Evolutionary conservation across 148 eudicot genomes (phyloP).

Genomic region (Spergularia marina): DNA sequence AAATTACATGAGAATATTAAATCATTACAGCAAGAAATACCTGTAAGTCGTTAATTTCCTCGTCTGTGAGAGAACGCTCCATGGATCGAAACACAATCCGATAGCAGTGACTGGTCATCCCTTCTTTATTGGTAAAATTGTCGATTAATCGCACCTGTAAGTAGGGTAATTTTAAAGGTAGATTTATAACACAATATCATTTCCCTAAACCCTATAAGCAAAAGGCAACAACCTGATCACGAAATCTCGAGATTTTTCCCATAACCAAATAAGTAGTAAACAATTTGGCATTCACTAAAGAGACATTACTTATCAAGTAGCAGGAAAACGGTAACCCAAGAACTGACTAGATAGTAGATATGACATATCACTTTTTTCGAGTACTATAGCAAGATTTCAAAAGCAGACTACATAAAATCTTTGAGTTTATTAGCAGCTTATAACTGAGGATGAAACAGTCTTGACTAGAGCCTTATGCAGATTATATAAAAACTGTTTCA

Average conservation of each 20-base stretch:
- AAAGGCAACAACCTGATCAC: neutral
- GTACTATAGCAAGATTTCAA: too few relatives aligned
- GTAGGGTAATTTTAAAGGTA: neutral
- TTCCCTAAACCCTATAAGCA: neutral
- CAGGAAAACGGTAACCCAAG: too few relatives aligned
- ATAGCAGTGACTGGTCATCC: slow-evolving; percentile 96
- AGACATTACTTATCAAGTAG: too few relatives aligned
- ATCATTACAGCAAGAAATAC: slow-evolving; percentile 28
- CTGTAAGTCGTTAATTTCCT: slow-evolving; percentile 89
- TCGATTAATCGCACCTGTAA: slow-evolving; percentile 72
- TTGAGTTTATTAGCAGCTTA: neutral
- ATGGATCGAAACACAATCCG: slow-evolving; percentile 88
- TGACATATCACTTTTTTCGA: too few relatives aligned
- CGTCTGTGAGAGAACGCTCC: slow-evolving; percentile 96
- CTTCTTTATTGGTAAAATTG: slow-evolving; percentile 86
- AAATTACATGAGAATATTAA: neutral
- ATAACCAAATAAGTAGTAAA: neutral
- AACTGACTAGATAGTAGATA: too few relatives aligned
- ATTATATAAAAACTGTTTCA: neutral
- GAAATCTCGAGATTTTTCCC: neutral
- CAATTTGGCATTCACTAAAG: too few relatives aligned
- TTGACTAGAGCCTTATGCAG: too few relatives aligned
- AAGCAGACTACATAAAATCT: too few relatives aligned
- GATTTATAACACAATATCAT: neutral
- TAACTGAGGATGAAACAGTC: too few relatives aligned